phyloP scores from a whole-genome alignment of 225 moss, liverwort and hornwort genomes.

The Bryoerythrophyllum caledonicum region DNA sequence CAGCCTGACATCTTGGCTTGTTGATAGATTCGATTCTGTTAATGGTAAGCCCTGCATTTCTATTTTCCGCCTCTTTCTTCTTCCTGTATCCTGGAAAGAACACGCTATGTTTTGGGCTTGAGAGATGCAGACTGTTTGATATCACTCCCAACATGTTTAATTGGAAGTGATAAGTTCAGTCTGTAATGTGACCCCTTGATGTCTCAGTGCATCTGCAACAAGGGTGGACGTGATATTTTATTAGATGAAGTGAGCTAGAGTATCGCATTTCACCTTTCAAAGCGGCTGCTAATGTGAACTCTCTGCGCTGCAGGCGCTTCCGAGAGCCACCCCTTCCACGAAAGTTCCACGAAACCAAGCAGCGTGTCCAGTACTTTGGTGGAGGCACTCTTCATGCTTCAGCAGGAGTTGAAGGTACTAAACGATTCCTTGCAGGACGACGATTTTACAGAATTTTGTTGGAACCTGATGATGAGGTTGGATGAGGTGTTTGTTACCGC shows the following conservation, averaged over 20 bases:
- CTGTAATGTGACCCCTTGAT: slow-evolving; percentile 9
- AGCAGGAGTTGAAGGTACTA: slow-evolving; percentile 62
- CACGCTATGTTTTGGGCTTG: neutral
- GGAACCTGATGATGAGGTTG: slow-evolving; percentile 64
- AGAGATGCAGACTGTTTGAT: neutral
- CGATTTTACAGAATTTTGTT: slow-evolving; percentile 75
- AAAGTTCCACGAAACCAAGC: slow-evolving; percentile 33
- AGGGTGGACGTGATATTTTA: neutral
- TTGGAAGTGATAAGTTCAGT: slow-evolving; percentile 1
- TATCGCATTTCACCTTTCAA: neutral
- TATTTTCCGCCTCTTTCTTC: neutral
- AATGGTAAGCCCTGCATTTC: slow-evolving; percentile 29
- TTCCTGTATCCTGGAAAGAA: slow-evolving; percentile 8
- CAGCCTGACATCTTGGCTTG: slow-evolving; percentile 69
- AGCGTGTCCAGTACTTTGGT: slow-evolving; percentile 67
- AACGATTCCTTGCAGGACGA: slow-evolving; percentile 61
- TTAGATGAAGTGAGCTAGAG: slow-evolving; percentile 3
- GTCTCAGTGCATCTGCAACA: slow-evolving; percentile 16
- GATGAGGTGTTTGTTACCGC: slow-evolving; percentile 63
- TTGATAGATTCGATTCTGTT: slow-evolving; percentile 30
- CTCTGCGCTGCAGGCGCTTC: slow-evolving; percentile 24
- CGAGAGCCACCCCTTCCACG: slow-evolving; percentile 24
- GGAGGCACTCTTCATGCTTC: slow-evolving; percentile 70
- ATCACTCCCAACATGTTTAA: neutral
- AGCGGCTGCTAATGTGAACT: neutral